A percentile compares a stretch with the other conserved stretches of the same genome.
phyloP scores from a whole-genome alignment of 768 basidiomycete genomes.

The Tricholoma sp. region DNA sequence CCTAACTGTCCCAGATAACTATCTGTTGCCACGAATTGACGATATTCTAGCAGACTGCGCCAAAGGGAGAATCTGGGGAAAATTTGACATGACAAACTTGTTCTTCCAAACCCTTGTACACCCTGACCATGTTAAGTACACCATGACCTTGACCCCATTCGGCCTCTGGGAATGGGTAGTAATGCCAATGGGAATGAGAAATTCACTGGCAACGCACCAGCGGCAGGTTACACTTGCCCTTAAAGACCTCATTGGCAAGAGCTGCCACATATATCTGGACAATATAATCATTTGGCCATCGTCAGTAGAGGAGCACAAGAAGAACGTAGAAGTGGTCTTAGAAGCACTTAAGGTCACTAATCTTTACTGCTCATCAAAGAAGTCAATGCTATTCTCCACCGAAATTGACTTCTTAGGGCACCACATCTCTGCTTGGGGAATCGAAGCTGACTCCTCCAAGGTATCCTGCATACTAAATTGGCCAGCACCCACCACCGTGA shows the following conservation, averaged over 20 bases:
- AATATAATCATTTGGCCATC: no score
- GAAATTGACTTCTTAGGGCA: neutral
- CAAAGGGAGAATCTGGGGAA: no score
- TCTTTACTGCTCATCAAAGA: neutral
- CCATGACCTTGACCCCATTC: neutral
- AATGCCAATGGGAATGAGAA: neutral
- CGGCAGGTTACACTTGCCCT: neutral
- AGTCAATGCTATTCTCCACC: neutral
- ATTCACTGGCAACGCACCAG: neutral
- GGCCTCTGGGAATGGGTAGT: neutral
- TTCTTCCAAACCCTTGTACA: neutral
- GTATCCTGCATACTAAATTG: neutral
- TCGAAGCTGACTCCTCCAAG: neutral
- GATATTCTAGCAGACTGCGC: slow-evolving; percentile 7
- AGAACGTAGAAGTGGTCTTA: neutral
- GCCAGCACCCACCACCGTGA: neutral
- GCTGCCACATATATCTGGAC: neutral
- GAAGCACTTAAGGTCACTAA: neutral
- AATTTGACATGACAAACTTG: neutral
- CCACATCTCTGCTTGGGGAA: neutral
- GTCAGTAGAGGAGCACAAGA: neutral
- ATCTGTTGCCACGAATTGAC: neutral
- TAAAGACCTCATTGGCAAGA: neutral
- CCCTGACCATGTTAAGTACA: neutral
- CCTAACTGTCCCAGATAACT: neutral